Base-by-base conservation (phyloP, 352 stramenopile species). In the Pythium dissimile region DNA sequence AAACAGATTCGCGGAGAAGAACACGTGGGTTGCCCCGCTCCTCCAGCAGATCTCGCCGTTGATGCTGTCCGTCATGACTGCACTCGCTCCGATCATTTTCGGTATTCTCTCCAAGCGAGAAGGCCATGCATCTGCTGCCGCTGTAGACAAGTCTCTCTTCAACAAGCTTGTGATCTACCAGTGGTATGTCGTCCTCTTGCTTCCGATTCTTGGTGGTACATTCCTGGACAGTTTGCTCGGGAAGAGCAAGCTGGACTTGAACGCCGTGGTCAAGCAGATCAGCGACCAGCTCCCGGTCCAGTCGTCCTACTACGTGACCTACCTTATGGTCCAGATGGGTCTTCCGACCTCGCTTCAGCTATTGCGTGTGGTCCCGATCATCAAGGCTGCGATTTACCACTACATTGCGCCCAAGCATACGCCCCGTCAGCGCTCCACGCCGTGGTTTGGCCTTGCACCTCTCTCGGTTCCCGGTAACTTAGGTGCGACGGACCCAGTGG, bases 121-220 rank as follows among this genome's bases (percentile, higher is more conserved):
- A 65, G 84, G 84, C 15, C 84, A 94, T 48, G 66, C 81, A 6
- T 86, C 85, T 13, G 75, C 66, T 0, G 76, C 81, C 2, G 77
- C 77, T 23, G 77, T 94, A 16, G 59, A 78, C 35, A 72, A 76
- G 5, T 94, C 84, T 41, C 67, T 90, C 47, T 71, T 94, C 47
- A 88, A 89, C 64, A 94, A 94, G 54, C 57, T 94, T 7, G 73
- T 94, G 32, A 71, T 83, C 27, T 92, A 92, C 64, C 84, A 94
- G 63, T 80, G 88, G 43, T 92, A 89, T 59, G 68, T 92, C 45
- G 84, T 85, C 26, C 84, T 94, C 39, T 57, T 94, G 46, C 71
- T 94, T 31, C 84, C 84, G n/a, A 88, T 94, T 62, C 86, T 94
- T 30, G 80, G 80, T 50, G 84, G 84, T 66, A 90, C 81, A 8